phyloP scores from a whole-genome alignment of 176 grass and related monocot species.

The Oryza officinalis region DNA sequence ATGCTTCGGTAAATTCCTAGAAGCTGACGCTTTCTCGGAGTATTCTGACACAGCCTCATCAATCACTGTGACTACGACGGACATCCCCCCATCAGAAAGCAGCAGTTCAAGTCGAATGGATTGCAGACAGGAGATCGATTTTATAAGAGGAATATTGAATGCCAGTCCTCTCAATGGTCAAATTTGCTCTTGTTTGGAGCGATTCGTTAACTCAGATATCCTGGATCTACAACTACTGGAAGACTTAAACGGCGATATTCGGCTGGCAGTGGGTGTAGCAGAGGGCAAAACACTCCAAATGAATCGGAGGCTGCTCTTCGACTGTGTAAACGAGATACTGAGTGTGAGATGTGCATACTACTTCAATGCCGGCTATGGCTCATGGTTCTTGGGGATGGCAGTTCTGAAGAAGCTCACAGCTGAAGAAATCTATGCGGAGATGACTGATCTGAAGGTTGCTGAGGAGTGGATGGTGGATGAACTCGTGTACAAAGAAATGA shows the following conservation, averaged over 20 bases:
- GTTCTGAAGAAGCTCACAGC: slow-evolving; percentile 56
- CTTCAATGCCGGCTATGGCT: slow-evolving; percentile 62
- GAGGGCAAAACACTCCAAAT: slow-evolving; percentile 51
- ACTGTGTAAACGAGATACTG: slow-evolving; percentile 65
- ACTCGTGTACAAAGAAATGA: slow-evolving; percentile 91
- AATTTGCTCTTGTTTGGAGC: slow-evolving; percentile 42
- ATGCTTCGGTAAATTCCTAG: slow-evolving; percentile 49
- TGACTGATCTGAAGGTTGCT: slow-evolving; percentile 60
- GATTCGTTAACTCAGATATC: slow-evolving; percentile 37
- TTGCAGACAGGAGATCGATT: slow-evolving; percentile 54
- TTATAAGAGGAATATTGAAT: slow-evolving; percentile 71
- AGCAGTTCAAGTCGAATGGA: slow-evolving; percentile 52
- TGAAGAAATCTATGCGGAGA: slow-evolving; percentile 71
- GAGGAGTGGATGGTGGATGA: slow-evolving; percentile 92
- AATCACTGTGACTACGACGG: slow-evolving; percentile 46
- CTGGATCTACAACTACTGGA: slow-evolving; percentile 57
- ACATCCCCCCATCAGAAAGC: slow-evolving; percentile 58
- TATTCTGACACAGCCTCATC: slow-evolving; percentile 67
- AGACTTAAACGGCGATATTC: slow-evolving; percentile 46
- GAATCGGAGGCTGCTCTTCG: slow-evolving; percentile 70
- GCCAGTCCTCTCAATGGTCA: slow-evolving; percentile 20
- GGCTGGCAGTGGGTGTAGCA: slow-evolving; percentile 24
- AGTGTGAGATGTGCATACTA: slow-evolving; percentile 65
- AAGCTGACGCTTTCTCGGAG: slow-evolving; percentile 51
- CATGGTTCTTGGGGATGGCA: slow-evolving; percentile 70